Evolutionary conservation across 805 yeast species (phyloP).

Genomic region (Pichia thaimueangensis): DNA sequence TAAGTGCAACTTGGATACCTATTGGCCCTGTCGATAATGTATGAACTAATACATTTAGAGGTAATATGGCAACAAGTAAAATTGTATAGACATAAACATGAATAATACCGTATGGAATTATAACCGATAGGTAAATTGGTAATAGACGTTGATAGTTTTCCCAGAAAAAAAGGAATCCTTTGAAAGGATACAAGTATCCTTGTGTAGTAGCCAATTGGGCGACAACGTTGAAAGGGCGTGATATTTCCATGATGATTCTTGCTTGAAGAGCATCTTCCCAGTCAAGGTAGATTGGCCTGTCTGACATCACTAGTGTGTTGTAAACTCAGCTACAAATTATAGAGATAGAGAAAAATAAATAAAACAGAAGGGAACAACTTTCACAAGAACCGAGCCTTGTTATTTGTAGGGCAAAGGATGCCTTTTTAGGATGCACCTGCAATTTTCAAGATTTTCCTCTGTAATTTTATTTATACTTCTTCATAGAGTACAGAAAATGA

Average conservation of each 20-base stretch:
- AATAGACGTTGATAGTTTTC: conserved; percentile 20
- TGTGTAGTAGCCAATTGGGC: conserved; percentile 15
- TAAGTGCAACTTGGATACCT: conserved; percentile 22
- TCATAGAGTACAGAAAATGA: conserved; percentile 2
- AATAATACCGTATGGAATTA: conserved; percentile 21
- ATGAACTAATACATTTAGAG: conserved; percentile 20
- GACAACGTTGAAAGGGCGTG: conserved; percentile 18
- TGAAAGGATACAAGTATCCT: conserved; percentile 19
- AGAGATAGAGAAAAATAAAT: too few relatives aligned
- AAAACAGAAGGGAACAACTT: too few relatives aligned
- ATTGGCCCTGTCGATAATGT: conserved; percentile 24
- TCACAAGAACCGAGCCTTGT: too few relatives aligned
- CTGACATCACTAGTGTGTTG: not conserved
- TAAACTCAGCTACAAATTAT: too few relatives aligned
- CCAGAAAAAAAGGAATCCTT: conserved; percentile 24
- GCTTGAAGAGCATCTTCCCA: conserved; percentile 12
- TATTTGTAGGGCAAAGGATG: too few relatives aligned
- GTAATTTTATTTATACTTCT: too few relatives aligned
- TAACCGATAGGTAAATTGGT: conserved; percentile 22
- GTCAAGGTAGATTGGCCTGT: not conserved
- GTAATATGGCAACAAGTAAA: conserved; percentile 18
- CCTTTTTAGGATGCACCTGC: too few relatives aligned
- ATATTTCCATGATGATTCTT: conserved; percentile 18
- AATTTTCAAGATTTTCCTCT: too few relatives aligned
- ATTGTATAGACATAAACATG: conserved; percentile 17